Base-by-base conservation (phyloP, 2,329 filamentous ascomycete genomes). In the Neonectria neomacrospora region DNA sequence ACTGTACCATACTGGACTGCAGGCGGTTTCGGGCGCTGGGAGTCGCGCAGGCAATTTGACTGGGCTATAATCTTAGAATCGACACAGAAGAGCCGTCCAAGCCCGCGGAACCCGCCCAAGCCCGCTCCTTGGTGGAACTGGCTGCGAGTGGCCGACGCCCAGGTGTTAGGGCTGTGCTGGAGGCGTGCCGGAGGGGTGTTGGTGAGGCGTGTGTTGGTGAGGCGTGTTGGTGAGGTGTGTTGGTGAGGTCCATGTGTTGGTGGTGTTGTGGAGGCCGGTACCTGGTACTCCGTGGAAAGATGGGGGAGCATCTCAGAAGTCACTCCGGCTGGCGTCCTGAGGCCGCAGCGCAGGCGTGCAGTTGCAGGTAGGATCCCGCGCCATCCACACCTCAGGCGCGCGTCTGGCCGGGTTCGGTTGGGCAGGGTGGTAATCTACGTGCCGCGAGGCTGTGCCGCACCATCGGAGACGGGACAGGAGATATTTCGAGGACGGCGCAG, bases 1-100 rank as follows among this genome's bases (percentile, higher is more conserved):
- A 73, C 69, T 73, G 71, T 73, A 67, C 23, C 6, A 6, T 3
- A 6, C 23, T 26, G 23, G 23, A n/a, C 58, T 53, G 64, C 54
- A 51, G 37, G 32, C 26, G 47, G 47, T 50, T 56, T 54, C 10
- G 48, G 58, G 20, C 16, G 37, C 58, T 18, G 12, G n/a, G 34
- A 42, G 32, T 50, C 45, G 30, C 16, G n/a, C 32, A 34, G 54
- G 22, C 32, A 32, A 42, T 45, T 48, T 58, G 34, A 63, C 60
- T 63, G 60, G 60, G 32, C 37, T 28, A 42, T 63, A 63, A 63
- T 58, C 50, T 58, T 54, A 58, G 61, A 56, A 63, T 22, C 51
- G 14, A 50, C 58, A 54, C 42, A 47, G 47, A 52, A 20, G 47
- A 20, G 23, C 23, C 23, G 23, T 6, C 23, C 34, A 41, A 39